Percentiles rank a stretch among this genome's conserved stretches.
phyloP scores from a whole-genome alignment of 495 filamentous ascomycete genomes.

The Pseudevernia furfuracea region DNA sequence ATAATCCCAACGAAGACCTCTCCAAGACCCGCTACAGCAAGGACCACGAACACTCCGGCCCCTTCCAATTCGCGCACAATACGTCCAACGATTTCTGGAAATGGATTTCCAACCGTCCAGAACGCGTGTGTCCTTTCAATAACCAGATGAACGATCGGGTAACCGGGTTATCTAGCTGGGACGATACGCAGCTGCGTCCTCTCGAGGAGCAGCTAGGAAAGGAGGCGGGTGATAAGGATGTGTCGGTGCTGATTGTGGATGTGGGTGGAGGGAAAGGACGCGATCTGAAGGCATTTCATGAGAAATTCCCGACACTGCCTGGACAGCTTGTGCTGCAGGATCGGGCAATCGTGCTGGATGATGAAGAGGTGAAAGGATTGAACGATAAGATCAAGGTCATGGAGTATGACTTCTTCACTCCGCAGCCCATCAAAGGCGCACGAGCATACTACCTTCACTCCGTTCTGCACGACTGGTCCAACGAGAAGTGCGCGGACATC shows the following conservation, averaged over 20 bases:
- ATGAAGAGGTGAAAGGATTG: neutral
- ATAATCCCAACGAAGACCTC: too few relatives aligned
- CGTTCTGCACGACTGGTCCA: constrained; percentile 42
- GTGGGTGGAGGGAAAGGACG: neutral
- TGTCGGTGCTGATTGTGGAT: neutral
- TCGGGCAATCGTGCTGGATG: neutral
- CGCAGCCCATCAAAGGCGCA: constrained; percentile 21
- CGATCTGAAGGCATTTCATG: neutral
- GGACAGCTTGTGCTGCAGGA: neutral
- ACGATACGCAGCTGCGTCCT: too few relatives aligned
- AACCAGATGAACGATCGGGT: too few relatives aligned
- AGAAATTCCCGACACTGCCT: neutral
- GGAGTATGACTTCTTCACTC: neutral
- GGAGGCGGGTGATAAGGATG: too few relatives aligned
- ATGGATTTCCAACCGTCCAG: too few relatives aligned
- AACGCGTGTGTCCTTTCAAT: too few relatives aligned
- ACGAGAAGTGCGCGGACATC: constrained; percentile 33
- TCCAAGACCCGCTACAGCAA: too few relatives aligned
- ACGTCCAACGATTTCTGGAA: too few relatives aligned
- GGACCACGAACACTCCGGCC: too few relatives aligned
- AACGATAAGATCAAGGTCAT: neutral
- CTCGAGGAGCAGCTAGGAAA: too few relatives aligned
- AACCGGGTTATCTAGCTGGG: too few relatives aligned
- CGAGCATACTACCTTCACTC: constrained; percentile 40
- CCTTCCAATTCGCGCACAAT: too few relatives aligned